Evolutionary conservation across 2,329 filamentous ascomycete genomes (phyloP), one percentile per base, ranked within the genome.

Genomic region (Colletotrichum navitas): DNA sequence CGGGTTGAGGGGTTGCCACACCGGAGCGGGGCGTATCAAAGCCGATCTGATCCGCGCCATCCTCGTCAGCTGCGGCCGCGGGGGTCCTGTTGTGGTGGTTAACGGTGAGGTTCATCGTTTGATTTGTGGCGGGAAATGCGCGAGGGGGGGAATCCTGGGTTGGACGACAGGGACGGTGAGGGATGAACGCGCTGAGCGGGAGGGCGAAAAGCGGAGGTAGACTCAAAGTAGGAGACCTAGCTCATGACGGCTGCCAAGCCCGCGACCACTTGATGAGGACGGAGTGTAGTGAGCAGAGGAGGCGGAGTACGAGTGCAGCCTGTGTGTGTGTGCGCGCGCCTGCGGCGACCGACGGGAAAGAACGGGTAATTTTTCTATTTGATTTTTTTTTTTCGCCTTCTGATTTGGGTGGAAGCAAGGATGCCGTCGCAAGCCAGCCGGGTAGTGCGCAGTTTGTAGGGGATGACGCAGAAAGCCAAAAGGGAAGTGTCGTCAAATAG

Each of bases 1-100:
- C 95, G 76, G 96, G 96, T 79, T 95, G 93, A 76, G 96, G 96
- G 74, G 96, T 99, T 76, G 94, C 93, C 81, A 97, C 90, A 79
- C 95, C 94, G 77, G 95, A 97, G 79, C 94, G 93, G 78, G 94
- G 96, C 65, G 93, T 95, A 77, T 94, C 92, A 81, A 92, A 93
- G 80, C 94, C 93, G 81, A 94, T 92, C 77, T 94, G 91, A 81
- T 95, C 92, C 80, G 86, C 86, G 78, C 86, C 87, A 80, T 94
- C 92, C 79, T 95, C 92, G 76, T 93, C 91, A 77, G 85, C 79
- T 72, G 86, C 81, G 77, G 86, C 82, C 54, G 83, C 78, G 76
- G 81, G 81, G 80, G 87, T 84, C 83, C 88, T 90, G 81, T 79
- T 82, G 76, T 81, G 80, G 77, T 83, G 81, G 86, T 90, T 85